Evolutionary conservation across 306 rosid species (phyloP).

Genomic region (Bauhinia variegata): DNA sequence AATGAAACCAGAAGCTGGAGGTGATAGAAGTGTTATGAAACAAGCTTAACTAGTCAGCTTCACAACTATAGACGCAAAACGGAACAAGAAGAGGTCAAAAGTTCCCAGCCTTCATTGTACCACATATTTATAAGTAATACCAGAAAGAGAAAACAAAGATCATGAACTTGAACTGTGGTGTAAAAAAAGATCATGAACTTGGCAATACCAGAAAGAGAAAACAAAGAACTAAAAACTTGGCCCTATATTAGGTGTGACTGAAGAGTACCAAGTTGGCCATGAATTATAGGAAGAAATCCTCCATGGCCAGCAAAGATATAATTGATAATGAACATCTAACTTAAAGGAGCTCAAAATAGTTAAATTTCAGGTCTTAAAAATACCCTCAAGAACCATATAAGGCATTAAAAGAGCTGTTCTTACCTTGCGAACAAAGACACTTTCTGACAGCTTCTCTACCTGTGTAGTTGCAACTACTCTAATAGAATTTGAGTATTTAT

Average conservation of each 20-base stretch:
- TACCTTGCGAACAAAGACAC: conserved; percentile 55
- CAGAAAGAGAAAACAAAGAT: conserved; percentile 24
- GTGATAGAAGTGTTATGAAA: conserved; percentile 17
- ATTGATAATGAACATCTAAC: neutral
- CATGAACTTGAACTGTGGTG: conserved; percentile 16
- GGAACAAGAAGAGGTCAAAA: conserved; percentile 1
- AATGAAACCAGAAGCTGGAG: conserved; percentile 61
- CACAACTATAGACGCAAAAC: conserved; percentile 11
- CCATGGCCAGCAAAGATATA: neutral
- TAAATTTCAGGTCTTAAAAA: conserved; percentile 15
- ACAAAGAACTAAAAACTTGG: neutral
- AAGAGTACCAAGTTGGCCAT: neutral
- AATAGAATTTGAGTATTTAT: conserved; percentile 31
- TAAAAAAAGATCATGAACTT: neutral
- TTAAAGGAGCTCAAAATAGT: neutral
- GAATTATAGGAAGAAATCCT: conserved; percentile 16
- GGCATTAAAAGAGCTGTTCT: conserved; percentile 3
- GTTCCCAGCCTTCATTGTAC: conserved; percentile 14
- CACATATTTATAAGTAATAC: conserved; percentile 23
- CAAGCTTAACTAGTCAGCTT: conserved; percentile 6
- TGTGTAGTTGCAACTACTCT: conserved; percentile 32
- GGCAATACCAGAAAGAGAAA: conserved; percentile 23
- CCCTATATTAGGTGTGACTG: neutral
- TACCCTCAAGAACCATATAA: conserved; percentile 12
- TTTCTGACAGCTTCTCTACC: conserved; percentile 45